Evolutionary conservation across 306 rosid genomes (phyloP), one percentile per base, ranked within the genome.

Genomic region (Cercis canadensis): DNA sequence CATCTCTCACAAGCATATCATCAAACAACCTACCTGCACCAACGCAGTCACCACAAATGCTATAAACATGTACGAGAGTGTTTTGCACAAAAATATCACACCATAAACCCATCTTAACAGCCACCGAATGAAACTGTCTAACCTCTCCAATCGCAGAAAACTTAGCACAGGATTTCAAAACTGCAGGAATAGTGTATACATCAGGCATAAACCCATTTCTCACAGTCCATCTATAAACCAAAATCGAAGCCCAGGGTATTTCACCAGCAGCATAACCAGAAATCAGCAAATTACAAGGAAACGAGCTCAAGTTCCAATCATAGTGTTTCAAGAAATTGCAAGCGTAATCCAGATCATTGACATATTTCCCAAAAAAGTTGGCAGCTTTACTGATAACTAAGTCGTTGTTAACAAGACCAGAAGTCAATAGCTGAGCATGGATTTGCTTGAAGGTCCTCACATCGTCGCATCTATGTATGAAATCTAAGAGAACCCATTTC

Each of bases 281-380:
- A 61, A 92, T 83, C 21, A 89, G 19, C 44, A 64, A 46, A 75
- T 92, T 92, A 64, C 74, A 87, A 8, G 96, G 29, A 24, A 24
- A 24, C 2, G 29, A 24, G 78, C 79, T 85, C 41, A 81, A 72
- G 31, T 86, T 79, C 78, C 85, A 81, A 75, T 80, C 89, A 75
- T 71, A 59, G 11, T 92, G 96, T 79, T 83, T 88, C 69, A 89
- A 65, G 82, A 82, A 85, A 72, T 80, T 84, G 76, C 89, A 87
- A 14, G 90, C 83, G 73, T 83, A 87, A 62, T 81, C 82, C 16
- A 83, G 19, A 54, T 66, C 71, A 18, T 70, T 58, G 21, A 63
- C 73, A 67, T 62, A 77, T 60, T 83, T 86, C 2, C 85, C 87
- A 4, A 92, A 85, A 67, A 87, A 87, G 68, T 67, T 82, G 14